phyloP scores from a whole-genome alignment of 345 rosid genomes.

The Microcos paniculata region DNA sequence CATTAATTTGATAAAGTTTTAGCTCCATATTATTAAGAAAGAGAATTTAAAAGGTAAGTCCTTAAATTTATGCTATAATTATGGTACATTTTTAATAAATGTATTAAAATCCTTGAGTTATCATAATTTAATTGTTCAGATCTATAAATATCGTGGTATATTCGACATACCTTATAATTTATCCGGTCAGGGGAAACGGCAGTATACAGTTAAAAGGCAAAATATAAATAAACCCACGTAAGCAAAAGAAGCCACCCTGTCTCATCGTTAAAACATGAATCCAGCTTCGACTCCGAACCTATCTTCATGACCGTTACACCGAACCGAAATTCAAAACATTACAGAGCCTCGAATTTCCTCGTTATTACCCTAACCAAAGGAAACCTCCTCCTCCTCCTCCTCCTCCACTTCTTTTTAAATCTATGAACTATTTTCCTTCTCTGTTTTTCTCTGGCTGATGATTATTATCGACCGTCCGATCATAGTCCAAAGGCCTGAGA shows the following conservation, averaged over 20 bases:
- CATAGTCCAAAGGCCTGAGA: slow-evolving; percentile 22
- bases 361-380: slow-evolving; percentile 5
- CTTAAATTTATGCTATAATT: no score
- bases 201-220: no score
- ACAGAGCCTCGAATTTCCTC: background rate
- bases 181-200: no score
- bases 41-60: no score
- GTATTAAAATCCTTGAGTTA: no score
- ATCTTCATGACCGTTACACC: slow-evolving; percentile 63
- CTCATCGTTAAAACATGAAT: background rate
- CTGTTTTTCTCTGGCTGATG: background rate
- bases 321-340: slow-evolving; percentile 49
- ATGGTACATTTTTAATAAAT: no score
- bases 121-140: no score
- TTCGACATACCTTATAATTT: no score
- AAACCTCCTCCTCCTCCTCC: slow-evolving; percentile 12
- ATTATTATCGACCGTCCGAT: background rate
- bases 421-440: background rate
- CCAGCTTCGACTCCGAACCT: slow-evolving; percentile 62
- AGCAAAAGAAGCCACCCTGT: background rate
- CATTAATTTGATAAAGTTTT: no score
- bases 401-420: slow-evolving; percentile 17
- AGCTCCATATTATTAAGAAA: no score
- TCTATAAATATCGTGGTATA: no score
- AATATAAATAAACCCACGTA: background rate